Conservation (phyloP, 306 rosid genomes). For the Datisca glomerata region DNA sequence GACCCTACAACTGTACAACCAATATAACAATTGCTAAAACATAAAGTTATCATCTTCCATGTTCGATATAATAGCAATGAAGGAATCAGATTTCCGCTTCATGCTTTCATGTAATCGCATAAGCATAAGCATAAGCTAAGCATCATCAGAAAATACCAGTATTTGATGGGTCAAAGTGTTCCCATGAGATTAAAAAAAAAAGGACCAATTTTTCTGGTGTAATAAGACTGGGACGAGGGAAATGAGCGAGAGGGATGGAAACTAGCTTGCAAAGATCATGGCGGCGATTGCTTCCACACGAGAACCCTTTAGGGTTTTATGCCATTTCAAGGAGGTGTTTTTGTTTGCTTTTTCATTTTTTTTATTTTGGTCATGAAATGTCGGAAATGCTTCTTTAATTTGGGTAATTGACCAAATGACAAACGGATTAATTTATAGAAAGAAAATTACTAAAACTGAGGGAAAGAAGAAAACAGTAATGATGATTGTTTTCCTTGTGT, state of each 20-base stretch:
- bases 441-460: not conserved
- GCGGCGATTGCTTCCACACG: slow-evolving; percentile 16
- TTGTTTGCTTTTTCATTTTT: not conserved
- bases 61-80: not conserved
- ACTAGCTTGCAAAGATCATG: slow-evolving; percentile 9
- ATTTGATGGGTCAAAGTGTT: not conserved
- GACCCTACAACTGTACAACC: slow-evolving; percentile 7
- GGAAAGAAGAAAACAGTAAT: not conserved
- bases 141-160: not conserved
- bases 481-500: not conserved
- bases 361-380: too few species aligned
- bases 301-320: slow-evolving; percentile 17
- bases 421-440: too few species aligned
- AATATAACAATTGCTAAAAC: not conserved
- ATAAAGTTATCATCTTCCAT: not conserved
- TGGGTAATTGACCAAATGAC: not conserved
- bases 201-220: not conserved
- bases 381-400: not conserved
- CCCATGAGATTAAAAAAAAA: not conserved
- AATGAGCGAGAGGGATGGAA: not conserved
- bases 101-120: not conserved
- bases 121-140: slow-evolving; percentile 1
- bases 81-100: not conserved
- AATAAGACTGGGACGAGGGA: slow-evolving; percentile 7
- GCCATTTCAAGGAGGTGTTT: slow-evolving; percentile 6